Percentiles rank a stretch among this genome's conserved stretches.
These are phyloP conservation scores for Aphanomyces invadans DNA, from an alignment of 352 stramenopile genomes.

Conservation along the genomic window DNA sequence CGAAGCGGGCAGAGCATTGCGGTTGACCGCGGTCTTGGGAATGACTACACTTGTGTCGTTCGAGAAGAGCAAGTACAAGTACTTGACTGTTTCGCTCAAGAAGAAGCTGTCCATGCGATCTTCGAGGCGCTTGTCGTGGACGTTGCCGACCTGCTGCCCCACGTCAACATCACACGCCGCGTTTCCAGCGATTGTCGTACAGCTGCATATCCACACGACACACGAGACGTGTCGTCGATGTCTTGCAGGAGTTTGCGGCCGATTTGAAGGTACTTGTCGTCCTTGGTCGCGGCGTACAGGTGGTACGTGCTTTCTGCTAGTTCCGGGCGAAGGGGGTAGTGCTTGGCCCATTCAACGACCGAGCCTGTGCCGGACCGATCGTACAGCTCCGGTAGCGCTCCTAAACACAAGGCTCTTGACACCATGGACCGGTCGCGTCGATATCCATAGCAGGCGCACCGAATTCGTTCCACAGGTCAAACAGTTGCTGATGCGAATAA, in stretches of 20 bases:
- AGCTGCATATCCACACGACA: slow-evolving; percentile 89
- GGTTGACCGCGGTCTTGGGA: slow-evolving; percentile 29
- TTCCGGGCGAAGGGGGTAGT: slow-evolving; percentile 94
- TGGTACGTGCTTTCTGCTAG: slow-evolving; percentile 97
- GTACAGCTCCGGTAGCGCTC: slow-evolving; percentile 93
- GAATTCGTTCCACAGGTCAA: slow-evolving; percentile 92
- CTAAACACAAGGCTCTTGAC: slow-evolving; percentile 22
- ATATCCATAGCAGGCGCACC: slow-evolving; percentile 23
- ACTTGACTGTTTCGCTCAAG: slow-evolving; percentile 98
- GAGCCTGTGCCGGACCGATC: slow-evolving; percentile 49
- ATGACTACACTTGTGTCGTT: slow-evolving; percentile 74
- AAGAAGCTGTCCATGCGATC: slow-evolving; percentile 99
- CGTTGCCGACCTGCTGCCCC: slow-evolving; percentile 55
- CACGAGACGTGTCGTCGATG: slow-evolving; percentile 79
- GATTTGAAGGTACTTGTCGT: slow-evolving; percentile 86
- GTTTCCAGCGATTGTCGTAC: slow-evolving; percentile 22
- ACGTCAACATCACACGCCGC: neutral
- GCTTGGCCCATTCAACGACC: slow-evolving; percentile 68
- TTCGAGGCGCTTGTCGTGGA: slow-evolving; percentile 84
- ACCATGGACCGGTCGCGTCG: too few relatives aligned
- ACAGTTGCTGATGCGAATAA: slow-evolving; percentile 89
- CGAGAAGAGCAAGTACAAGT: slow-evolving; percentile 98
- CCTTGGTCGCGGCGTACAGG: slow-evolving; percentile 85
- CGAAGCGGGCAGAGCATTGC: neutral
- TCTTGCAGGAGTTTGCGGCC: slow-evolving; percentile 80